These are phyloP conservation scores for Diaporthe sp. DNA, from an alignment of 2,329 filamentous ascomycete genomes.

Conservation along the genomic window DNA sequence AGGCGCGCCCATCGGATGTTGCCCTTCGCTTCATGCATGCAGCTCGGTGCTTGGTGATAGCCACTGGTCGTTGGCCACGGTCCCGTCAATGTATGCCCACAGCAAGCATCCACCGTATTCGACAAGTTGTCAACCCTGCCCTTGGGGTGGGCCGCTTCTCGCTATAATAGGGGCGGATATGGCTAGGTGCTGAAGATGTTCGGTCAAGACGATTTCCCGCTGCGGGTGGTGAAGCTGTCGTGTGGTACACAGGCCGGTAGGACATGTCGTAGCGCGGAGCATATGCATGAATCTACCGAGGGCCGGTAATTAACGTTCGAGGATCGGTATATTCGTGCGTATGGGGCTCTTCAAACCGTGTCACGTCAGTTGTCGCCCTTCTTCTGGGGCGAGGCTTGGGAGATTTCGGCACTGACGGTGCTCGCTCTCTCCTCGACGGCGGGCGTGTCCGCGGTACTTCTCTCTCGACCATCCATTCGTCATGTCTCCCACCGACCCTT, in stretches of 20 bases:
- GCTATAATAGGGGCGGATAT: neutral
- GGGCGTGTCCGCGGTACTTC: neutral
- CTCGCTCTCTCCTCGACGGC: neutral
- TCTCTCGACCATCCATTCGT: neutral
- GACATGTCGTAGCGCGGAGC: neutral
- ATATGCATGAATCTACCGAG: neutral
- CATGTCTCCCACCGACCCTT: no score
- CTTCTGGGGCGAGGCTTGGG: neutral
- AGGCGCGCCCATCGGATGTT: neutral
- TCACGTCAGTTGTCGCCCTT: neutral
- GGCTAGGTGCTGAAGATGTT: neutral
- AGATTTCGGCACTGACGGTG: neutral
- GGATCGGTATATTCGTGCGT: neutral
- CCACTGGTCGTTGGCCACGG: no score
- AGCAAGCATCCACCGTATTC: neutral
- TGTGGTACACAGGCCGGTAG: neutral
- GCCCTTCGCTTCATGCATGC: neutral
- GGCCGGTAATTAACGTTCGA: neutral
- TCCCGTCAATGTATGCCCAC: neutral
- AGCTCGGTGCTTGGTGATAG: neutral
- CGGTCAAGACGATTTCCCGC: neutral
- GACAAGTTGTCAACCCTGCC: neutral
- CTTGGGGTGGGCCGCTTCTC: neutral
- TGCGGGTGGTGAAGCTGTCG: slow-evolving; percentile 1
- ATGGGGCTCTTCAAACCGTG: neutral